phyloP scores from a whole-genome alignment of 1,139 yeast species.

The Petasospora rhodanensis region DNA sequence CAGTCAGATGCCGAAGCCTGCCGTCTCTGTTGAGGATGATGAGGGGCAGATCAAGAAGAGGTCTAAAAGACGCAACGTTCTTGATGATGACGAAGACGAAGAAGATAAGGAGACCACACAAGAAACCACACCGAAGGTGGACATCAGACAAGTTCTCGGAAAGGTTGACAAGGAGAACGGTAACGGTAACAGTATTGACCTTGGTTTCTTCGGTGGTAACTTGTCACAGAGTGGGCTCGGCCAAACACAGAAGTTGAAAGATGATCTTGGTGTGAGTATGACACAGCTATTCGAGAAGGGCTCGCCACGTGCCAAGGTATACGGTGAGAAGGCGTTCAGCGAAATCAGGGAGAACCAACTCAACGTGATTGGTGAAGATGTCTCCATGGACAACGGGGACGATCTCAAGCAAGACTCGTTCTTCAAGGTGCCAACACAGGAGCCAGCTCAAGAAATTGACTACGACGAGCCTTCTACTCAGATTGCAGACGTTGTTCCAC shows the following conservation, averaged over 20 bases:
- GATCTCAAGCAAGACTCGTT: conserved; percentile 55
- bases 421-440: conserved; percentile 72
- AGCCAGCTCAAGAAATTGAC: no score
- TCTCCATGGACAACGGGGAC: not conserved
- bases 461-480: conserved; percentile 16
- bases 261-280: conserved; percentile 14
- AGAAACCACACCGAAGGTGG: conserved; percentile 9
- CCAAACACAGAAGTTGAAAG: conserved; percentile 16
- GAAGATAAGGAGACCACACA: conserved; percentile 9
- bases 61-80: conserved; percentile 15
- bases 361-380: conserved; percentile 7
- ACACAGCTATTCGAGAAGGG: conserved; percentile 21
- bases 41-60: conserved; percentile 5
- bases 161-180: conserved; percentile 12
- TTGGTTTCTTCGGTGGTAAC: conserved; percentile 33
- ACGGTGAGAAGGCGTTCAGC: conserved; percentile 13
- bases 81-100: conserved; percentile 14
- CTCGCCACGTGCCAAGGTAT: conserved; percentile 6
- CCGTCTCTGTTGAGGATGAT: conserved; percentile 3
- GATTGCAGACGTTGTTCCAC: conserved; percentile 9
- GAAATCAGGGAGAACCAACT: conserved; percentile 13
- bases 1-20: conserved; percentile 4
- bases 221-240: conserved; percentile 14
- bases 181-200: conserved; percentile 23
- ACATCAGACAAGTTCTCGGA: conserved; percentile 3